Evolutionary conservation across 257 asterid genomes (phyloP).

Genomic region (Fraxinus excelsior): DNA sequence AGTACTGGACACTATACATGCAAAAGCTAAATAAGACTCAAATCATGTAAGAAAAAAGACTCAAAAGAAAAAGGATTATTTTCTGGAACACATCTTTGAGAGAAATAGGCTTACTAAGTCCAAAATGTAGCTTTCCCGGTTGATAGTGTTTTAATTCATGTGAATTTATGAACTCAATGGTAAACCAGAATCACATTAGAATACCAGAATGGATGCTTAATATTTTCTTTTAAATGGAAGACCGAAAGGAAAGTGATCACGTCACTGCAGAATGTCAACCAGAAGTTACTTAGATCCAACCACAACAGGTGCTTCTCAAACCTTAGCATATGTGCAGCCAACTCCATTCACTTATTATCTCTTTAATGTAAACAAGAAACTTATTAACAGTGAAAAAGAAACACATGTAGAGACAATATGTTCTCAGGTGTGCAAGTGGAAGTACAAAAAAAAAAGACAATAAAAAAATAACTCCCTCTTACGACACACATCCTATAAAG

Average conservation of each 20-base stretch:
- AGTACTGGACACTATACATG: neutral
- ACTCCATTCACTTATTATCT: neutral
- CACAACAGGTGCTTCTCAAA: too few species aligned
- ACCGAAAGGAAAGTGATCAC: neutral
- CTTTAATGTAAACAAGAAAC: neutral
- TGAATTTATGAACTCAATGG: neutral
- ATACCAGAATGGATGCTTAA: neutral
- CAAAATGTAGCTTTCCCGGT: neutral
- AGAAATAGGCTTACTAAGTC: neutral
- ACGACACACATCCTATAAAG: too few species aligned
- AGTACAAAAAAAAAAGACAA: neutral
- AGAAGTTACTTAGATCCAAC: neutral
- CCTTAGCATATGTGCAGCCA: neutral
- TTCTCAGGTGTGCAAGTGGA: neutral
- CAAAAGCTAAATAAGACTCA: neutral
- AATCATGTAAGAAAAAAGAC: neutral
- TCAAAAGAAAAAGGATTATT: neutral
- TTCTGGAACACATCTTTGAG: neutral
- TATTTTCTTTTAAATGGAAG: neutral
- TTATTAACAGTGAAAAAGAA: neutral
- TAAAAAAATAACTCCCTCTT: too few species aligned
- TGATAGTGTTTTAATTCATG: too few species aligned
- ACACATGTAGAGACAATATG: neutral
- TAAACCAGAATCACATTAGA: neutral
- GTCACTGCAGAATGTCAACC: neutral